Evolutionary conservation across 305 asterid genomes (phyloP), one percentile per base, ranked within the genome.

Genomic region (Nicotiana rustica): DNA sequence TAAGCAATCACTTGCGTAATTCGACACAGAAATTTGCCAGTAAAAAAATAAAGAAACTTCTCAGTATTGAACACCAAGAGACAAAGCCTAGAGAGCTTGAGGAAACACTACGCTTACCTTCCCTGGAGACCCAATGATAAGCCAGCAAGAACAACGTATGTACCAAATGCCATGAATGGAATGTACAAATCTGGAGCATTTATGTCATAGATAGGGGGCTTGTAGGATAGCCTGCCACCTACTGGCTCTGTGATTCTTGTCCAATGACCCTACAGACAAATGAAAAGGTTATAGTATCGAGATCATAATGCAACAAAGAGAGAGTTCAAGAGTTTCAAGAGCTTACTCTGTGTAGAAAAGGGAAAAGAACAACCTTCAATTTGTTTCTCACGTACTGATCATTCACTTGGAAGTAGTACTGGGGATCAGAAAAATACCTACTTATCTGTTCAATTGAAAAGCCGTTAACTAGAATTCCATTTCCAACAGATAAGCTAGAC

Each of bases 131-230:
- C 92, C 87, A 89, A 56, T 0, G 89, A 83, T 44, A 87, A 83
- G 78, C 92, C 90, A 31, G 92, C 89, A 29, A 89, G 89, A 82
- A 89, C 64, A 78, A 89, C 88, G 61, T 89, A 89, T 47, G 92
- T 89, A 44, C 90, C 92, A 79, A 89, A 89, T 56, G 89, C 92
- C 90, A 89, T 89, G 81, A 87, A 83, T 2, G 92, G 92, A 61
- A 89, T 89, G 82, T 89, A 89, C 87, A 89, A 85, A 79, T 89
- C 92, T 76, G 92, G 92, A 64, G 92, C 92, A 83, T 89, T 89
- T 64, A 89, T 89, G 61, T 89, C 92, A 83, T 87, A 89, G 75
- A 89, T 86, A n/a, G 92, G 92, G 47, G 92, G 90, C 87, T 85
- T 89, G 83, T 87, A 89, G 70, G 92, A 89, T 17, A 87, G 87